Conservation (phyloP, 208 protist genomes). For the Wallacemonas collosoma region DNA sequence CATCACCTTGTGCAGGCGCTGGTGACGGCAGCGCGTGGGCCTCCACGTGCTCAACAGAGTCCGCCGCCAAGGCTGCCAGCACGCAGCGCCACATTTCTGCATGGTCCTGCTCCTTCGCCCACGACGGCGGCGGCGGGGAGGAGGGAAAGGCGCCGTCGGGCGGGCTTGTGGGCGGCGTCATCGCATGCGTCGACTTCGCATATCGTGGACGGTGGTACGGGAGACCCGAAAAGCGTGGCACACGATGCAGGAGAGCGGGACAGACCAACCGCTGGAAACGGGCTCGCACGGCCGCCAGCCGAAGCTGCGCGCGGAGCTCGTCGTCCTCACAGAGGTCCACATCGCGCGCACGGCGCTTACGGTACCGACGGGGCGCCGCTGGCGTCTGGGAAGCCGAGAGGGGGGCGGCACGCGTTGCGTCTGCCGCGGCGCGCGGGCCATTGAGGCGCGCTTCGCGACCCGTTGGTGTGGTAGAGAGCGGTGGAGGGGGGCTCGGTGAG, state of each 20-base stretch:
- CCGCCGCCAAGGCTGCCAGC: conserved; percentile 52
- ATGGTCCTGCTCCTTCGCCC: conserved; percentile 45
- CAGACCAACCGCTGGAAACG: conserved; percentile 58
- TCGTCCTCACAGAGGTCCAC: conserved; percentile 30
- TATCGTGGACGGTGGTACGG: conserved; percentile 53
- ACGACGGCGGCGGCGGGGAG: conserved; percentile 20
- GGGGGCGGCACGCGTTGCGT: neutral
- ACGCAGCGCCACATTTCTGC: conserved; percentile 63
- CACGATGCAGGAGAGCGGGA: conserved; percentile 67
- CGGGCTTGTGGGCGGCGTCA: too few species aligned
- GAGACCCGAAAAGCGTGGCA: conserved; percentile 63
- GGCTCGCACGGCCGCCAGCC: conserved; percentile 39
- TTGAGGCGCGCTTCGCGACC: too few species aligned
- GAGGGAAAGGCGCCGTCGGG: too few species aligned
- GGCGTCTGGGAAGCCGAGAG: neutral
- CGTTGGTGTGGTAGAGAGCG: neutral
- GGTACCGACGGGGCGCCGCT: neutral
- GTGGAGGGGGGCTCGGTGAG: neutral
- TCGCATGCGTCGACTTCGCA: too few species aligned
- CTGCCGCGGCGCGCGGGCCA: too few species aligned
- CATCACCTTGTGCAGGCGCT: too few species aligned
- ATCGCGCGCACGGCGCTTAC: neutral
- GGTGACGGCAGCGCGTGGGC: conserved; percentile 3
- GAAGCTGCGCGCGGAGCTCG: conserved; percentile 45
- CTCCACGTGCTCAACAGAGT: conserved; percentile 55